These are phyloP conservation scores for Davidsoniella australis DNA, from an alignment of 2,329 filamentous ascomycete species.

Conservation along the genomic window DNA sequence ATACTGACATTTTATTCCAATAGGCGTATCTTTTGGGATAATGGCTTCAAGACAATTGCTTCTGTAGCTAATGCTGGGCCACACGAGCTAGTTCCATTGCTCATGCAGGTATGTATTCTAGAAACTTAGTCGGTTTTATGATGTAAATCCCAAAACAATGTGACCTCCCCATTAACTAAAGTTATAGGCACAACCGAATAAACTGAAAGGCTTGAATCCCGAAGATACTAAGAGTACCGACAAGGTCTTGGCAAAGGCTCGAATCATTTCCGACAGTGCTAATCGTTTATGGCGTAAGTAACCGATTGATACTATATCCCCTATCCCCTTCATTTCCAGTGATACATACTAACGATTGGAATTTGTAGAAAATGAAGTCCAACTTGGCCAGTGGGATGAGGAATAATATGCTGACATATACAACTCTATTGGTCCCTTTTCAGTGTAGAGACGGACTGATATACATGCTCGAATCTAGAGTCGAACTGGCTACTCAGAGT, in stretches of 20 bases:
- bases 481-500: too few species aligned
- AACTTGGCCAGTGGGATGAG: background rate
- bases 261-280: conserved; percentile 50
- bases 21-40: conserved; percentile 52
- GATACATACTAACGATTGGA: background rate
- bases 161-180: background rate
- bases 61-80: conserved; percentile 52
- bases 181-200: conserved; percentile 48
- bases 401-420: background rate
- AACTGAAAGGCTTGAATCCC: conserved; percentile 34
- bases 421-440: too few species aligned
- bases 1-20: background rate
- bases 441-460: too few species aligned
- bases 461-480: too few species aligned
- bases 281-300: conserved; percentile 50
- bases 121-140: conserved; percentile 1
- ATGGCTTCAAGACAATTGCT: conserved; percentile 52
- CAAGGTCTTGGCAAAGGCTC: conserved; percentile 49
- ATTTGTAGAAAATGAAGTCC: background rate
- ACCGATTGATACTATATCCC: background rate
- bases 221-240: conserved; percentile 42
- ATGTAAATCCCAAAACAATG: background rate
- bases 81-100: conserved; percentile 49
- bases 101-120: conserved; percentile 41
- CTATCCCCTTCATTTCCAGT: too few species aligned